Base-by-base conservation (phyloP, 1,284 basidiomycete genomes). In the Ustilago crameri region DNA sequence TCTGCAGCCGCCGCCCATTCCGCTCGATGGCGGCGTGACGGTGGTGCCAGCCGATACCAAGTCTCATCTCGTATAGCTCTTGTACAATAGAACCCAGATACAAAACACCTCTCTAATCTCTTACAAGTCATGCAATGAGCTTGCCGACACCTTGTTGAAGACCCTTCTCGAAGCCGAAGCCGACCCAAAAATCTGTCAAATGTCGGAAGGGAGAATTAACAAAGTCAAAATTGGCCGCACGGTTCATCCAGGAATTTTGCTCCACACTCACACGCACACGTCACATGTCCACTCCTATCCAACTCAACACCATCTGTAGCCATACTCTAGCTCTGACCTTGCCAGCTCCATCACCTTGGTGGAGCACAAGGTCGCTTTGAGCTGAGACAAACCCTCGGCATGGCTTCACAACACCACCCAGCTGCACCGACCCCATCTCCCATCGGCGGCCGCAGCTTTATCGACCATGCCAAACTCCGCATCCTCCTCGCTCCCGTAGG, bases 401-500 rank as follows among this genome's bases (percentile, higher is more conserved):
- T 37, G 35, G 35, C 35, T 17, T 17, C 35, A 5, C n/a, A 14
- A 42, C 41, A 42, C 17, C 41, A 45, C 15, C 51, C 62, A 1
- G 51, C 60, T 22, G 56, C 70, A 17, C 70, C 70, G 15, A 73
- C 70, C 18, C 64, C 70, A 9, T 68, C 60, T 1, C 70, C 70
- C 32, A 68, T 61, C 32, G 70, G 70, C 10, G 70, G 70, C 23
- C 53, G 65, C 20, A 64, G 60, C 51, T 73, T 73, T 34, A 64
- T 61, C 53, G 64, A 68, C 53, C 76, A 75, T 38, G 79, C 80
- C 32, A 77, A 75, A 51, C 56, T 82, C 27, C 65, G 78, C 42
- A 78, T 83, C 35, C 67, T 83, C 14, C 74, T 83, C 14, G 65
- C 73, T 3, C 81, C 81, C n/a, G 77, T 75, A 8, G 63, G 68